Evolutionary conservation across 805 yeast species (phyloP), one percentile per base, ranked within the genome.

Genomic region (Metahyphopichia silvanorum): DNA sequence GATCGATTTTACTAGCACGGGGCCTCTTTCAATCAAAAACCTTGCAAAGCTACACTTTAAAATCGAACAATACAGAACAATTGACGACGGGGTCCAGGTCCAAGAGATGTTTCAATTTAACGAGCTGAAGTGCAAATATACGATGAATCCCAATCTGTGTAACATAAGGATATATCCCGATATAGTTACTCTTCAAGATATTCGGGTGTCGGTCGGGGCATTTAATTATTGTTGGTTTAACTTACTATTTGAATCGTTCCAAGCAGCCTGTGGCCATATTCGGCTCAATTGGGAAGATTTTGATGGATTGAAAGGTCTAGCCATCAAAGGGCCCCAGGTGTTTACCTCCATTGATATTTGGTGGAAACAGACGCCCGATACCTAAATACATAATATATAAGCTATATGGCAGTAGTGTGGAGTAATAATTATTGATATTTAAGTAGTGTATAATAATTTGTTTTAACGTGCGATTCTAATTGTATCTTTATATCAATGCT

Each of bases 241-340:
- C 37, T 29, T 63, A 2, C 60, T 53, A 36, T 67, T 71, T 51
- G 79, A 74, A 40, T 48, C 62, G 9, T 11, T 27, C 11, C n/a
- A n/a, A 14, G 20, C 15, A 21, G 12, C 17, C 23, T 1, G 16
- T 32, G 2, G 16, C 14, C n/a, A n/a, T n/a, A n/a, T n/a, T n/a
- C n/a, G n/a, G n/a, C n/a, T n/a, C n/a, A n/a, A n/a, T 7, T 57
- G 65, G 66, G 61, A 63, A 2, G 69, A 74, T 0, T 60, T 82
- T 44, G 94, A 85, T 54, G 94, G 95, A 0, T 68, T 67, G 36
- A 69, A 71, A 41, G 94, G 93, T 2, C n/a, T n/a, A 69, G 78
- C 1, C 46, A 49, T n/a, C 63, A 62, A 28, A 72, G 69, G 40
- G 88, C 88, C 0, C 34, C n/a, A n/a, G n/a, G n/a, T n/a, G n/a